Evolutionary conservation across 306 rosid species (phyloP).

Genomic region (Vigna trinervia): DNA sequence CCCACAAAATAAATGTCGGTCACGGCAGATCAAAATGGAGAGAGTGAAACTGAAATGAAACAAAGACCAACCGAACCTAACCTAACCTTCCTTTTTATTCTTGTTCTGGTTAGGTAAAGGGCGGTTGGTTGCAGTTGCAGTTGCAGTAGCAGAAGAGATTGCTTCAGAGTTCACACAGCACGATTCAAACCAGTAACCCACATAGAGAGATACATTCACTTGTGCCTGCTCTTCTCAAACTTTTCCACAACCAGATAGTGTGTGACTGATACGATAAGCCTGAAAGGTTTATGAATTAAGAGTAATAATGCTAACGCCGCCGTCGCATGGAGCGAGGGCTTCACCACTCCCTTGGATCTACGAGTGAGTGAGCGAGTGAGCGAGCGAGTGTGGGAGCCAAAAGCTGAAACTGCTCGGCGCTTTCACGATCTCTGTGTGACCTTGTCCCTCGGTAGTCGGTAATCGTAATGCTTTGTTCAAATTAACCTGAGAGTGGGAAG

Average conservation of each 20-base stretch:
- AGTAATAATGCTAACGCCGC: constrained; percentile 25
- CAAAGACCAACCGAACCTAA: constrained; percentile 21
- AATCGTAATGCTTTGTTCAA: constrained; percentile 52
- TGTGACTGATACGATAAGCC: constrained; percentile 33
- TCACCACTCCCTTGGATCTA: constrained; percentile 41
- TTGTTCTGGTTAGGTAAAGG: not conserved
- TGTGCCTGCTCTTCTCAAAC: constrained; percentile 22
- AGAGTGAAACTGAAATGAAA: constrained; percentile 32
- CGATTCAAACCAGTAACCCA: constrained; percentile 21
- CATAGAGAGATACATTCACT: constrained; percentile 31
- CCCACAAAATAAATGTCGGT: constrained; percentile 1
- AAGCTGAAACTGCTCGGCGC: constrained; percentile 42
- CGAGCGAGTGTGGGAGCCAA: not conserved
- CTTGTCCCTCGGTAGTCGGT: constrained; percentile 34
- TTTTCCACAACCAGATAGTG: constrained; percentile 6
- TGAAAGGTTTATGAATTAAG: not conserved
- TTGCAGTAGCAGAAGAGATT: constrained; percentile 29
- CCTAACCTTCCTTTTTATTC: not conserved
- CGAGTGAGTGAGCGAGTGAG: not conserved
- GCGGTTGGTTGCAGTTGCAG: constrained; percentile 13
- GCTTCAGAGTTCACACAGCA: constrained; percentile 40
- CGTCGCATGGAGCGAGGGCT: constrained; percentile 26
- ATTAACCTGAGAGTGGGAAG: constrained; percentile 49
- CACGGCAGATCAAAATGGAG: constrained; percentile 2
- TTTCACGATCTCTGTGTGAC: constrained; percentile 61